Evolutionary conservation across 2,329 filamentous ascomycete genomes (phyloP), one percentile per base, ranked within the genome.

Genomic region (Hawksworthiomyces lignivorus): DNA sequence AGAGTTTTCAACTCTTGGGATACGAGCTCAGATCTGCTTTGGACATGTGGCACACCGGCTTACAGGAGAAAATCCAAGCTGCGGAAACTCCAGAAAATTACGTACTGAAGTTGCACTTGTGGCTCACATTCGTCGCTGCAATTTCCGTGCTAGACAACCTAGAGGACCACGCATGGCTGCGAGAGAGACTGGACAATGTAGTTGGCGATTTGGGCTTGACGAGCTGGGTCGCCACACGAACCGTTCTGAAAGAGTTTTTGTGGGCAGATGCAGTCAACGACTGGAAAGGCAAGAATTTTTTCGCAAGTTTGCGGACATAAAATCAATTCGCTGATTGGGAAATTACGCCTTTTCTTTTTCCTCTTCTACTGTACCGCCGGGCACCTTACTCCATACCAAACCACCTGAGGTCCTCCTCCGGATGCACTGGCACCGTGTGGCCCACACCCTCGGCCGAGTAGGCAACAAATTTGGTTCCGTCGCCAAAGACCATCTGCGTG

Each of bases 391-490:
- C 30, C 7, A 54, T 22, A 3, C 50, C 50, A 41, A 56, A 56
- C 39, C 50, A 56, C 43, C 44, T 49, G 31, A 56, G 31, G 47
- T 53, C 34, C 28, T 48, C 37, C 43, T 41, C 42, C 46, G 56
- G 56, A 26, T 60, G 52, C n/a, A 55, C 53, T 0, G 56, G 48
- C 3, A 56, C 50, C 17, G 43, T 53, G 28, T 61, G 58, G 1
- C 56, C 56, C 0, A 56, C 46, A 1, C 56, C 56, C 17, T 55
- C 42, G 0, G 50, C 54, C 18, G 56, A 51, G 47, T 54, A 60
- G 7, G 55, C 58, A 36, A 52, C 48, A 10, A 60, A 41, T 45
- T 60, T 52, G 2, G 50, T 52, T 9, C 59, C 59, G 40, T 61
- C 57, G 5, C 58, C 58, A 36, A 54, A 60, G 17, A 57, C 39